Conservation (phyloP, 2,329 filamentous ascomycete species). For the Huntiella bhutanensis region DNA sequence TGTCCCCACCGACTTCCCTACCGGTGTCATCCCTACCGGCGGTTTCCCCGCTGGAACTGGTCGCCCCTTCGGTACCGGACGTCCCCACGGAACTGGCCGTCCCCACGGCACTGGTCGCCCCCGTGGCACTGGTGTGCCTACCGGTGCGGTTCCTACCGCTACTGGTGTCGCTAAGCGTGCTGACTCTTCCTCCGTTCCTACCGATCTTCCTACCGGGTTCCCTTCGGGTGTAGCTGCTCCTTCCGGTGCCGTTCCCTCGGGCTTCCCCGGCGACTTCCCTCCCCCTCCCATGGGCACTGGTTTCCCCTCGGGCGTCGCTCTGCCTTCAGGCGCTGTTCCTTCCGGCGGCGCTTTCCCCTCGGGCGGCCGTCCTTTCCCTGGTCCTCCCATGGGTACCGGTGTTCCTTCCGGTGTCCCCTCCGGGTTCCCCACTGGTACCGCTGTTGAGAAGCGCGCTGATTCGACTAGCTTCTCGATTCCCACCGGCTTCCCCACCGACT, state of each 20-base stretch:
- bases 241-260: constrained; percentile 1
- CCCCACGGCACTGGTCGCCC: not conserved
- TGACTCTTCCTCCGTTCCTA: not conserved
- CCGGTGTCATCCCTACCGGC: not conserved
- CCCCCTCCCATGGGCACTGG: not conserved
- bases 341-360: no score
- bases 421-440: not conserved
- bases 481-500: not conserved
- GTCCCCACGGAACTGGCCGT: constrained; percentile 1
- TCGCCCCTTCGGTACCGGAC: constrained; percentile 2
- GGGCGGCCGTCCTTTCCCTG: no score
- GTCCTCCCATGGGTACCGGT: no score
- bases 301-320: not conserved
- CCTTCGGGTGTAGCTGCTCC: not conserved
- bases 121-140: constrained; percentile 1
- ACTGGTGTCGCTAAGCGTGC: not conserved
- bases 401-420: not conserved
- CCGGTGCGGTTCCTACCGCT: not conserved
- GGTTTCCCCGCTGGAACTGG: not conserved
- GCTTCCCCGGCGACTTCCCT: not conserved
- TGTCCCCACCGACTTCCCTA: constrained; percentile 4
- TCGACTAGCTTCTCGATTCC: not conserved
- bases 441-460: not conserved
- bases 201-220: not conserved
- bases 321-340: not conserved